Evolutionary conservation across 805 yeast species (phyloP), one percentile per base, ranked within the genome.

Genomic region (Myxozyma neotropica): DNA sequence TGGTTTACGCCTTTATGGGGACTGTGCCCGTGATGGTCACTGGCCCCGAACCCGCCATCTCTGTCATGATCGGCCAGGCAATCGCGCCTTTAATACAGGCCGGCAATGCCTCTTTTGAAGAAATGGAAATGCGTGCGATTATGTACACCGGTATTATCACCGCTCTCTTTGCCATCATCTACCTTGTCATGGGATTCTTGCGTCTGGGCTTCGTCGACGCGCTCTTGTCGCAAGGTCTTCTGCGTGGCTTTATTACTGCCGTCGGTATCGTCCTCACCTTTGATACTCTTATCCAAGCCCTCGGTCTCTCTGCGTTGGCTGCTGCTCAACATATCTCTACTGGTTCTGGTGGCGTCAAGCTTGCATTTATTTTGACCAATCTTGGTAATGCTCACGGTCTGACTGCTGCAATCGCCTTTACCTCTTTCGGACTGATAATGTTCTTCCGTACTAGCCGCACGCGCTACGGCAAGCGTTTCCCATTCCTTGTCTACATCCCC

Each of bases 21-120:
- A 82, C 94, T 0, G 95, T 90, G 0, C 96, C 96, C 0, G 86
- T 86, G 59, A 83, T 91, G 87, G 84, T 90, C 40, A 95, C 91
- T 19, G 96, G 96, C 0, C 96, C 97, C 0, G 95, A 91, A 72
- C 92, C 93, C 19, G 92, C 96, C 0, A 84, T 89, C 7, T 88
- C 95, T 0, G 77, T 92, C 67, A 84, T 91, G 13, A 84, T 88
- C 26, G 96, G 96, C 1, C 93, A 87, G 67, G 83, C 87, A 0
- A 82, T 89, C 8, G 87, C 86, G 59, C 82, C 79, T n/a, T 71
- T 79, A 47, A 67, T 79, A 24, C 78, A 75, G 23, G 83, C 76
- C 65, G 75, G 67, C 12, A 75, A 72, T n/a, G 68, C 63, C 15
- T 51, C 63, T 1, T 53, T 53, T 12, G 55, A 65, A 23, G 63